phyloP scores from a whole-genome alignment of 257 asterid species.

The Petunia axillaris region DNA sequence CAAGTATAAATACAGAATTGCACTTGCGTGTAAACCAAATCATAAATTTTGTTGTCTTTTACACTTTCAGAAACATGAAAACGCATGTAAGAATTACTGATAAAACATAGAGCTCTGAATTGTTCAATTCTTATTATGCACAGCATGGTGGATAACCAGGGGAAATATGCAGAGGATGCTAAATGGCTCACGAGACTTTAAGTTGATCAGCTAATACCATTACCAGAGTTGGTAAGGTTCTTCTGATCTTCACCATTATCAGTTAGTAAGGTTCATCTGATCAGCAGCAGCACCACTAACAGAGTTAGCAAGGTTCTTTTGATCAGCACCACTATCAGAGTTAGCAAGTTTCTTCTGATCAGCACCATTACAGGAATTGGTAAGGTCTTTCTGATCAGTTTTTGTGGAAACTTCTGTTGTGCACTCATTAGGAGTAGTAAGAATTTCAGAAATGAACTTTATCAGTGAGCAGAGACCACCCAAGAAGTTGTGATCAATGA shows the following conservation, averaged over 20 bases:
- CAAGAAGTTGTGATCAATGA: conserved; percentile 83
- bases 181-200: conserved; percentile 8
- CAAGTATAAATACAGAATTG: neutral
- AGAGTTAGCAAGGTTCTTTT: neutral
- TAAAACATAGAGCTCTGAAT: neutral
- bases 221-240: too few species aligned
- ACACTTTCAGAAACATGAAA: neutral
- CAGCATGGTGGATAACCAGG: neutral
- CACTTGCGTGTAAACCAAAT: neutral
- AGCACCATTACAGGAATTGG: neutral
- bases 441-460: conserved; percentile 74
- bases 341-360: neutral
- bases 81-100: neutral
- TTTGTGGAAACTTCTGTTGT: conserved; percentile 35
- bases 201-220: neutral
- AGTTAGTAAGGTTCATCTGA: neutral
- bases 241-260: neutral
- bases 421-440: conserved; percentile 50
- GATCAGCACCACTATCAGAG: neutral
- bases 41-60: neutral
- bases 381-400: conserved; percentile 39
- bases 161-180: neutral
- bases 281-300: neutral
- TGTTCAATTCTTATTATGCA: neutral
- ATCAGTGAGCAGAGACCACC: conserved; percentile 91